Evolutionary conservation across 306 rosid genomes (phyloP), one percentile per base, ranked within the genome.

Genomic region (Arachis hypogaea): DNA sequence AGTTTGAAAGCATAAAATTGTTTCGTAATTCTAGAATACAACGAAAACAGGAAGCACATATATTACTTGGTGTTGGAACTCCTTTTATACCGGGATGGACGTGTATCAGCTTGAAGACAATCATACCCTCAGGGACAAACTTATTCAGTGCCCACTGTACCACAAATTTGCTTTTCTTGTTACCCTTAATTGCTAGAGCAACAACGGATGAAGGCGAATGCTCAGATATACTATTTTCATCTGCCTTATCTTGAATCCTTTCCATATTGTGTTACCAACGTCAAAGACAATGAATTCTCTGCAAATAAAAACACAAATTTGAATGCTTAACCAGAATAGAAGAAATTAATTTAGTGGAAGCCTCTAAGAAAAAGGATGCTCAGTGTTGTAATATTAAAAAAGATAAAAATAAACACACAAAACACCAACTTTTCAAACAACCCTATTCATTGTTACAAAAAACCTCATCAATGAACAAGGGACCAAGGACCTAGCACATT

Each of bases 31-130:
- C 14, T 45, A 12, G 59, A 63, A 45, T 12, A 41, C 1, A 64
- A 16, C 47, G 33, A 82, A 50, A 33, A 66, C 12, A 64, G 74
- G 62, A 55, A 55, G 16, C 63, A 76, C 42, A 33, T 33, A 9
- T 59, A 93, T 85, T 86, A 92, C 97, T 72, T 80, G 95, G 89
- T 49, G 97, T 91, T 63, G 98, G 98, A 77, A 92, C 91, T 18
- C 82, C 72, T 47, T 62, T 76, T 74, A 86, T 87, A 84, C 73
- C 86, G 47, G 89, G 78, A 38, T 86, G 80, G 69, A 94, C 85
- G 76, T 94, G 98, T 14, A 94, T 74, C 69, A 94, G 72, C 89
- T 87, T 94, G 86, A 88, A 85, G 71, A 59, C 28, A 50, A 77
- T 76, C 78, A 62, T 77, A 74, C 92, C 97, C 81, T 92, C 93